Evolutionary conservation across 768 basidiomycete genomes (phyloP).

Genomic region (Tubosaeta brunneosetosa): DNA sequence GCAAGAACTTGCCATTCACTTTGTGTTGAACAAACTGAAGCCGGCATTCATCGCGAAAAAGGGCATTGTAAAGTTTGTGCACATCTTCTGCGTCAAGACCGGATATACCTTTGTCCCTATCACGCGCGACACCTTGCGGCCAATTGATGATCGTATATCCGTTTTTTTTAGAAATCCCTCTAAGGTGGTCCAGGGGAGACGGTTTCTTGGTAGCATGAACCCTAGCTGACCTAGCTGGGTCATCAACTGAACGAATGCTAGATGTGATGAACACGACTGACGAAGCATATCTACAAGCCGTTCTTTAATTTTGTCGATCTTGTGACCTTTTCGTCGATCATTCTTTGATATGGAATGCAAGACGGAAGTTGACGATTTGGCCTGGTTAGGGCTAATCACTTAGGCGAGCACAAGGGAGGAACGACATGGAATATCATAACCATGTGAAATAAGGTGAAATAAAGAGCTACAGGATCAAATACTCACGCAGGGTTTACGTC

Average conservation of each 20-base stretch:
- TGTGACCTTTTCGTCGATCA: background rate
- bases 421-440: no score
- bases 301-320: slow-evolving; percentile 4
- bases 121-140: slow-evolving; percentile 3
- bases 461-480: no score
- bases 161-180: background rate
- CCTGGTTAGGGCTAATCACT: no score
- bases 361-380: background rate
- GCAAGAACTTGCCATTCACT: background rate
- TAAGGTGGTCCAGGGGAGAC: slow-evolving; percentile 14
- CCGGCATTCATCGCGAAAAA: slow-evolving; percentile 1
- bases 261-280: background rate
- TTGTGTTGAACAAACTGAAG: background rate
- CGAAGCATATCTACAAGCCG: slow-evolving; percentile 6
- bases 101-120: slow-evolving; percentile 4
- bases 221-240: slow-evolving; percentile 1
- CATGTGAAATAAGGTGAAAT: no score
- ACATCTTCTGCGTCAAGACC: slow-evolving; percentile 4
- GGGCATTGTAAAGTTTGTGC: slow-evolving; percentile 6
- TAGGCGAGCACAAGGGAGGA: no score
- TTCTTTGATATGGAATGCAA: background rate
- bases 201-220: slow-evolving; percentile 1
- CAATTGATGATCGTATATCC: slow-evolving; percentile 7
- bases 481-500: no score
- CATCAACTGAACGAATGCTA: fast-evolving